Evolutionary conservation across 805 yeast genomes (phyloP).

Genomic region (Blastobotrys americana): DNA sequence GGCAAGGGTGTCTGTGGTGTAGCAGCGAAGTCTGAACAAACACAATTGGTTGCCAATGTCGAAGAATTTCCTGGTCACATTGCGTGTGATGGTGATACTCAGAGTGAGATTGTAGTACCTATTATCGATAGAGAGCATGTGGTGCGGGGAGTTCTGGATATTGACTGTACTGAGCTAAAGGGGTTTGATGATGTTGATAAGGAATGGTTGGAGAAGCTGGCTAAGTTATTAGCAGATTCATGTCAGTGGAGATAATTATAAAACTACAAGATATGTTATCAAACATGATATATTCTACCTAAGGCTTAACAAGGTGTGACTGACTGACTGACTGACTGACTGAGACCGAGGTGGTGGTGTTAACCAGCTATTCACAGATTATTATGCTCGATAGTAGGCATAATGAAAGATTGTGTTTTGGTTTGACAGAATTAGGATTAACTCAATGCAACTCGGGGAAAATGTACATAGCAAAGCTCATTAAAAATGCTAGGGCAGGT

Average conservation of each 20-base stretch:
- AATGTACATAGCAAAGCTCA: background rate
- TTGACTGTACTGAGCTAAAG: constrained; percentile 59
- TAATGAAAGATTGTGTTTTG: too few relatives aligned
- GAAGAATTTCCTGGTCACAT: constrained; percentile 82
- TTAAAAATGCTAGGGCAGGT: background rate
- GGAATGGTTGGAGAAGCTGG: constrained; percentile 52
- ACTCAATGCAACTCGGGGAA: background rate
- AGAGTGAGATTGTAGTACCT: constrained; percentile 91
- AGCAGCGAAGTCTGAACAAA: constrained; percentile 52
- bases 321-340: too few relatives aligned
- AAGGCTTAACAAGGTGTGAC: too few relatives aligned
- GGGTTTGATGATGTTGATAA: constrained; percentile 68
- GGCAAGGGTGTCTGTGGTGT: constrained; percentile 92
- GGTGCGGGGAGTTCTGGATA: constrained; percentile 72
- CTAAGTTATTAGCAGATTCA: constrained; percentile 42
- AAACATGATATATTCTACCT: too few relatives aligned
- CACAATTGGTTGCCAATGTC: constrained; percentile 77
- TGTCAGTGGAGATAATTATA: constrained; percentile 43
- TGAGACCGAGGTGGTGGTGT: background rate
- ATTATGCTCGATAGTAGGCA: too few relatives aligned
- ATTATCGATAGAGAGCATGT: constrained; percentile 40
- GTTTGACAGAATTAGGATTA: too few relatives aligned
- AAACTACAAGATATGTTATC: too few relatives aligned
- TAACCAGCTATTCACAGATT: background rate
- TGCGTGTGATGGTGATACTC: constrained; percentile 94